A percentile compares a stretch with the other conserved stretches of the same genome.
These are phyloP conservation scores for Leishmania mexicana DNA, from an alignment of 208 protist genomes.

Conservation along the genomic window DNA sequence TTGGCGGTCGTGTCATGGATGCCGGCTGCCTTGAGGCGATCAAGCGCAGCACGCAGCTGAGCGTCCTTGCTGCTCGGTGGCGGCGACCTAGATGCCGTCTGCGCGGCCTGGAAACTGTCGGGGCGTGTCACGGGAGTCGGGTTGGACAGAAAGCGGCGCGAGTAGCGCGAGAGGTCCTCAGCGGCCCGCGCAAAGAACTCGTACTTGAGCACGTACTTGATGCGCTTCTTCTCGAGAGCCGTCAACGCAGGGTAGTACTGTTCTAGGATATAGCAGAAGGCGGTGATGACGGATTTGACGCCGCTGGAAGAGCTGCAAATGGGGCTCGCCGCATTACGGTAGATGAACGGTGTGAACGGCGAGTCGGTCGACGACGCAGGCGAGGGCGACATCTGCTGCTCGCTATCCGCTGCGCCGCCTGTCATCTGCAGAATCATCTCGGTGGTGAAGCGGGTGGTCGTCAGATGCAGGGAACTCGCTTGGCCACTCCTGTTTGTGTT, in stretches of 20 bases:
- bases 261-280: slow-evolving; percentile 62
- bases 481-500: background rate
- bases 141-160: slow-evolving; percentile 39
- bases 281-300: slow-evolving; percentile 55
- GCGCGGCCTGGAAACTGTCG: background rate
- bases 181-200: slow-evolving; percentile 69
- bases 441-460: slow-evolving; percentile 38
- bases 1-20: slow-evolving; percentile 32
- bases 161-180: slow-evolving; percentile 50
- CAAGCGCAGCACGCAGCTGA: slow-evolving; percentile 19
- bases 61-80: background rate
- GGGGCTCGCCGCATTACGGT: slow-evolving; percentile 31
- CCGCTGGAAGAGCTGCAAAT: slow-evolving; percentile 47
- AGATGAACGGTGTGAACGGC: slow-evolving; percentile 33
- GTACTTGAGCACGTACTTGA: slow-evolving; percentile 78
- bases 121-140: background rate
- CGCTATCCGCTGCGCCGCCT: background rate
- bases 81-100: background rate
- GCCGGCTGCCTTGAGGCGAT: slow-evolving; percentile 20
- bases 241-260: slow-evolving; percentile 31
- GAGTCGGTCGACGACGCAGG: background rate
- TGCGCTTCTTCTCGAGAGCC: slow-evolving; percentile 39
- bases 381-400: background rate
- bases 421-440: slow-evolving; percentile 36
- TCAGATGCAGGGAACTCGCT: background rate